These are phyloP conservation scores for Tulasnella sp. DNA, from an alignment of 768 basidiomycete genomes.

Conservation along the genomic window DNA sequence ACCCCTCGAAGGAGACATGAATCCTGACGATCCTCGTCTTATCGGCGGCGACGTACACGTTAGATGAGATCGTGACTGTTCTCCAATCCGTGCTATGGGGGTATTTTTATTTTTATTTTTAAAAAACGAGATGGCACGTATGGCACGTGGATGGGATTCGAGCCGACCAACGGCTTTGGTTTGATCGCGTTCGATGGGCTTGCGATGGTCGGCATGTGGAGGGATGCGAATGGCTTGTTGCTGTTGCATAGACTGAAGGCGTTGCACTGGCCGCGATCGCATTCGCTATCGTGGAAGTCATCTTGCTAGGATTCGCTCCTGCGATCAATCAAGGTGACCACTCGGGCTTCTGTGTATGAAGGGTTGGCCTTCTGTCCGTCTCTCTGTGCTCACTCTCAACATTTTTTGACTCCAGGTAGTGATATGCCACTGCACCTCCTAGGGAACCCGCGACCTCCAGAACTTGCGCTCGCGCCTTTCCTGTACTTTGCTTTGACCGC, in stretches of 20 bases:
- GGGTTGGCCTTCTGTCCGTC: neutral
- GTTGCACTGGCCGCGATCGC: constrained; percentile 40
- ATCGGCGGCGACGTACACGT: constrained; percentile 56
- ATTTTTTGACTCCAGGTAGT: too few relatives aligned
- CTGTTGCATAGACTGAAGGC: constrained; percentile 44
- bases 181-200: constrained; percentile 59
- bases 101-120: too few relatives aligned
- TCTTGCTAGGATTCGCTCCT: constrained; percentile 36
- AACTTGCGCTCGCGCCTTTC: constrained; percentile 23
- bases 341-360: neutral
- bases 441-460: constrained; percentile 18
- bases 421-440: constrained; percentile 1
- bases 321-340: neutral
- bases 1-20: constrained; percentile 62
- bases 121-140: constrained; percentile 43
- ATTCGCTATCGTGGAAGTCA: constrained; percentile 49
- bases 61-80: constrained; percentile 66
- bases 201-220: constrained; percentile 67
- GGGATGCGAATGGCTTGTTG: constrained; percentile 68
- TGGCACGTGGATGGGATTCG: constrained; percentile 23
- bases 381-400: too few relatives aligned
- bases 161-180: constrained; percentile 40
- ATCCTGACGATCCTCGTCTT: constrained; percentile 66
- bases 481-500: constrained; percentile 47
- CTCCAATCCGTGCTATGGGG: constrained; percentile 49